Evolutionary conservation across 2,329 filamentous ascomycete genomes (phyloP).

Genomic region (Ascosphaera aggregata): DNA sequence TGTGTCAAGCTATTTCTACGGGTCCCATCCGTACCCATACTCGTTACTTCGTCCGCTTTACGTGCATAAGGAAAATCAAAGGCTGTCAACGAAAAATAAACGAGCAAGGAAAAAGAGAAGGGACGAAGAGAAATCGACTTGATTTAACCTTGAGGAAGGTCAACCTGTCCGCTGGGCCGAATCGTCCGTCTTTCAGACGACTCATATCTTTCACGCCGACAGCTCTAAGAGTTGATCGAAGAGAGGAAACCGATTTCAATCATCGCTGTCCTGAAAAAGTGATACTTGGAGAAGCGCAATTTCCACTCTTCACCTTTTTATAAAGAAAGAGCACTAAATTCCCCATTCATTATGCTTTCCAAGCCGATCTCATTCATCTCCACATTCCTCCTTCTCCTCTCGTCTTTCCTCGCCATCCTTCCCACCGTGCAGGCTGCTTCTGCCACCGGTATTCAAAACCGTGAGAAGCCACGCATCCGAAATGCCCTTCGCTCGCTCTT

Average conservation of each 20-base stretch:
- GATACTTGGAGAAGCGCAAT: no score
- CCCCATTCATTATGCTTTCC: neutral
- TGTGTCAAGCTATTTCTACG: neutral
- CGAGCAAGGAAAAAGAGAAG: neutral
- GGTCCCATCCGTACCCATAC: neutral
- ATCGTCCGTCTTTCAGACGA: no score
- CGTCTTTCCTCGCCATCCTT: neutral
- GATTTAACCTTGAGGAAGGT: no score
- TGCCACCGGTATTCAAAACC: neutral
- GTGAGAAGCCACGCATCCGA: neutral
- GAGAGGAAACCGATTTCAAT: no score
- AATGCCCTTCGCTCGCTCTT: neutral
- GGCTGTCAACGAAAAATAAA: no score
- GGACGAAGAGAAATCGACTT: no score
- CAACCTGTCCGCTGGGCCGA: no score
- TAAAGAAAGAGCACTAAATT: no score
- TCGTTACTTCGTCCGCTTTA: neutral
- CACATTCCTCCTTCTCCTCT: neutral
- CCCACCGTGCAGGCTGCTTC: neutral
- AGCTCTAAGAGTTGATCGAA: no score
- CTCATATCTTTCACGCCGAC: no score
- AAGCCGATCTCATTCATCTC: neutral
- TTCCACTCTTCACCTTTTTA: no score
- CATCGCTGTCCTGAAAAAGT: no score
- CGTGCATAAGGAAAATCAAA: neutral